These are phyloP conservation scores for Auricularia heimuer DNA, from an alignment of 768 basidiomycete species.

Conservation along the genomic window DNA sequence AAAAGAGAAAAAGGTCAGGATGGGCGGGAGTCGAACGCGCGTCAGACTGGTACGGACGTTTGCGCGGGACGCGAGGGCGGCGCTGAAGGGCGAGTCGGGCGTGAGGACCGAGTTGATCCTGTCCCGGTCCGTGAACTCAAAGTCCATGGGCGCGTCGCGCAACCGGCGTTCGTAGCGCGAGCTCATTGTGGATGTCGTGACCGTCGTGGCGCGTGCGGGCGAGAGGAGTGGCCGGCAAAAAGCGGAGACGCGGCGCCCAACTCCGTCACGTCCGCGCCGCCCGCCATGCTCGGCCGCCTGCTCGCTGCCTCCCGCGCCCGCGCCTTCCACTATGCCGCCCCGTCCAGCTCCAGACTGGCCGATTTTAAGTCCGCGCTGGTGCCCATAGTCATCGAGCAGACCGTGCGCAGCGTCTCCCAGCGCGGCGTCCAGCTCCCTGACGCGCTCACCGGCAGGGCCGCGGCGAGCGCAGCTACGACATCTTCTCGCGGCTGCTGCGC, in stretches of 20 bases:
- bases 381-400: slow-evolving; percentile 90
- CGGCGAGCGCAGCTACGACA: slow-evolving; percentile 88
- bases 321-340: slow-evolving; percentile 12
- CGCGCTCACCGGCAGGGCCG: slow-evolving; percentile 42
- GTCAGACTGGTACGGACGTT: slow-evolving; percentile 42
- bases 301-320: slow-evolving; percentile 12
- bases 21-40: slow-evolving; percentile 15
- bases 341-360: slow-evolving; percentile 17
- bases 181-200: slow-evolving; percentile 3
- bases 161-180: background rate
- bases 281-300: slow-evolving; percentile 10
- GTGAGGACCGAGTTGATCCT: slow-evolving; percentile 41
- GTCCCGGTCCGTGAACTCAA: slow-evolving; percentile 59
- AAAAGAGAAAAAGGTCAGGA: slow-evolving; percentile 16
- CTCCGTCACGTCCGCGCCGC: slow-evolving; percentile 12
- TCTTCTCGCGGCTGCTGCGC: slow-evolving; percentile 85
- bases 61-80: slow-evolving; percentile 34
- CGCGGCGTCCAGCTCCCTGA: slow-evolving; percentile 8
- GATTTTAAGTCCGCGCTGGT: slow-evolving; percentile 45
- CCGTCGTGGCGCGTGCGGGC: background rate
- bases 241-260: slow-evolving; percentile 8
- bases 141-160: slow-evolving; percentile 68
- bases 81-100: slow-evolving; percentile 38
- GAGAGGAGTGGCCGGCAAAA: background rate
- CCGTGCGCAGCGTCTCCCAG: slow-evolving; percentile 35